Conservation (phyloP, 345 rosid genomes). For the Syzygium oleosum region DNA sequence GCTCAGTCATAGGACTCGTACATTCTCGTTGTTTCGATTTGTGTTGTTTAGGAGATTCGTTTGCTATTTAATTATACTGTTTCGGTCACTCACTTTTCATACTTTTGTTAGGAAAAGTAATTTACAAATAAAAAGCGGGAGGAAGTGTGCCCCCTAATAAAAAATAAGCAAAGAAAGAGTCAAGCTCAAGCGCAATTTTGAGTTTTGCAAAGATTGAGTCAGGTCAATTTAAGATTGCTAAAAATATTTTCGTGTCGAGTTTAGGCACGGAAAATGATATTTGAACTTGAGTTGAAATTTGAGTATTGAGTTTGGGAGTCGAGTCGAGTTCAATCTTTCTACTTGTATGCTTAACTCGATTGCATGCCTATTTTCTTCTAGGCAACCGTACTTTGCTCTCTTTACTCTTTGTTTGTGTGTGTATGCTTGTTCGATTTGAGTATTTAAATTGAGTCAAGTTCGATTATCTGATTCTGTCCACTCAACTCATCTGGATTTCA, state of each 20-base stretch:
- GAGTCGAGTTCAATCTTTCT: fast-evolving
- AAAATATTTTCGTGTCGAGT: neutral
- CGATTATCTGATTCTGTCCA: neutral
- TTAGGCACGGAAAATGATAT: neutral
- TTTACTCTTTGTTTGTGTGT: neutral
- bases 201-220: neutral
- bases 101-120: neutral
- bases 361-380: neutral
- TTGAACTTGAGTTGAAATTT: neutral
- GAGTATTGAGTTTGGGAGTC: neutral
- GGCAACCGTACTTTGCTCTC: neutral
- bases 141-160: neutral
- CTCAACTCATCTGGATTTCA: neutral
- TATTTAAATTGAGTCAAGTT: neutral
- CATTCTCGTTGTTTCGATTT: neutral
- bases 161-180: neutral
- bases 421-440: neutral
- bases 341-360: neutral
- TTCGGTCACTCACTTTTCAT: neutral
- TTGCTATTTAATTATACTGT: neutral
- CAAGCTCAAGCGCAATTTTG: neutral
- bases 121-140: neutral
- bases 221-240: neutral
- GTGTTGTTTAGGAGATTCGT: neutral
- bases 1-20: neutral